Evolutionary conservation across 345 rosid species (phyloP).

Genomic region (Linum usitatissimum): DNA sequence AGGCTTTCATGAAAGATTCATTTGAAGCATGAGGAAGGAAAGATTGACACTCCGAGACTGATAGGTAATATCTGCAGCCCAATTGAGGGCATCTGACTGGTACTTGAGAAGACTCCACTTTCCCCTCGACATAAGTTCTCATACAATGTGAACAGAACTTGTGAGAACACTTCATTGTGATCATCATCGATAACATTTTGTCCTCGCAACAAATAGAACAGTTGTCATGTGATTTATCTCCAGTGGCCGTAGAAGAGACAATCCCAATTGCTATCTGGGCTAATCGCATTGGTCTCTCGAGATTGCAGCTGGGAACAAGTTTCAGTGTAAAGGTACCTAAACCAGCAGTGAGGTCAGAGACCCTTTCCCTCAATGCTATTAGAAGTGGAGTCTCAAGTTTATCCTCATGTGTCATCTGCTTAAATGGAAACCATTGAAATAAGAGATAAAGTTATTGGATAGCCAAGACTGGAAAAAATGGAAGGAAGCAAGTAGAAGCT

Average conservation of each 20-base stretch:
- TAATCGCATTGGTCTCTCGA: constrained; percentile 50
- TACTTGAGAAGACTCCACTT: constrained; percentile 63
- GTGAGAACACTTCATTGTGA: constrained; percentile 73
- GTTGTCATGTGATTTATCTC: constrained; percentile 35
- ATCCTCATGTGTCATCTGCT: constrained; percentile 50
- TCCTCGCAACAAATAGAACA: constrained; percentile 90
- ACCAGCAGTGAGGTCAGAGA: constrained; percentile 45
- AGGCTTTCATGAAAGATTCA: constrained; percentile 48
- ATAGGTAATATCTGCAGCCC: constrained; percentile 68
- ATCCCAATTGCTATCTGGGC: constrained; percentile 83
- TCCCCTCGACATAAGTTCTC: constrained; percentile 78
- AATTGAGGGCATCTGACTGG: constrained; percentile 85
- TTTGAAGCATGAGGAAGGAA: constrained; percentile 64
- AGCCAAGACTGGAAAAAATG: too few species aligned
- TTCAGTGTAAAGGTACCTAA: constrained; percentile 66
- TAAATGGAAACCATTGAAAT: not conserved
- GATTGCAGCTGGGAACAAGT: constrained; percentile 40
- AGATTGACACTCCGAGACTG: constrained; percentile 47
- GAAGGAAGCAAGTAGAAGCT: constrained; percentile 6
- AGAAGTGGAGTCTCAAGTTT: constrained; percentile 55
- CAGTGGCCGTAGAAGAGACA: constrained; percentile 36
- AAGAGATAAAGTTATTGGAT: too few species aligned
- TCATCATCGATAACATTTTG: constrained; percentile 65
- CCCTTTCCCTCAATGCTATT: constrained; percentile 64
- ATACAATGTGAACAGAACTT: constrained; percentile 91